Percentiles rank a stretch among this genome's conserved stretches.
These are phyloP conservation scores for Monotropa hypopitys DNA, from an alignment of 179 eudicot genomes.

Conservation along the genomic window DNA sequence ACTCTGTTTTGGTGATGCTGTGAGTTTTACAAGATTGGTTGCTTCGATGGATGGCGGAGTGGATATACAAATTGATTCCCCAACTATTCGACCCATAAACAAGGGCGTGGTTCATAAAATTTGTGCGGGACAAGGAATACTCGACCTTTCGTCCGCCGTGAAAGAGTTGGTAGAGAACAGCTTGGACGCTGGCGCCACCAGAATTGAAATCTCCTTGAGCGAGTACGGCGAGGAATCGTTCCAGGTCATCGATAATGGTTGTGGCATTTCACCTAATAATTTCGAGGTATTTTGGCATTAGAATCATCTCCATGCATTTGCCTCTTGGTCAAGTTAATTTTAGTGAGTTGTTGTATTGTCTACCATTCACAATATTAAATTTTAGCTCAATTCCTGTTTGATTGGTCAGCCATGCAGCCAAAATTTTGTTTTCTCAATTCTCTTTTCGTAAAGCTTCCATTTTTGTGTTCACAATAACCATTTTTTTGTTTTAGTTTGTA, in stretches of 20 bases:
- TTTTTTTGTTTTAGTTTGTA: too few species aligned
- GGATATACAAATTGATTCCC: constrained; percentile 10
- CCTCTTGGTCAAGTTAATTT: too few species aligned
- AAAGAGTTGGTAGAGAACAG: constrained; percentile 98
- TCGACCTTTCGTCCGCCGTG: constrained; percentile 87
- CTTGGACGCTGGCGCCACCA: constrained; percentile 85
- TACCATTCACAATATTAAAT: neutral
- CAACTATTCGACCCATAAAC: constrained; percentile 58
- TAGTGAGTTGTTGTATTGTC: neutral
- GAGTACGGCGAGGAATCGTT: constrained; percentile 73
- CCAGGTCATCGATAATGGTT: constrained; percentile 80
- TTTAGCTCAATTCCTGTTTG: neutral
- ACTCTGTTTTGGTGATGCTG: neutral
- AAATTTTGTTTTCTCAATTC: neutral
- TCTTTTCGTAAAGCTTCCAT: too few species aligned
- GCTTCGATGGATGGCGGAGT: constrained; percentile 21
- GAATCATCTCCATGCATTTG: neutral
- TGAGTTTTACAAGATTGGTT: neutral
- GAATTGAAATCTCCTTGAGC: constrained; percentile 57
- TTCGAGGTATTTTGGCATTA: constrained; percentile 38
- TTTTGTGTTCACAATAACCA: too few species aligned
- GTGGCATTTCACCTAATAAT: constrained; percentile 65
- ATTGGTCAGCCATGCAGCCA: neutral
- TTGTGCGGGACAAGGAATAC: constrained; percentile 85
- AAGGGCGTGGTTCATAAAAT: constrained; percentile 71